Conservation (phyloP, 768 basidiomycete genomes). For the Hericium erinaceus region DNA sequence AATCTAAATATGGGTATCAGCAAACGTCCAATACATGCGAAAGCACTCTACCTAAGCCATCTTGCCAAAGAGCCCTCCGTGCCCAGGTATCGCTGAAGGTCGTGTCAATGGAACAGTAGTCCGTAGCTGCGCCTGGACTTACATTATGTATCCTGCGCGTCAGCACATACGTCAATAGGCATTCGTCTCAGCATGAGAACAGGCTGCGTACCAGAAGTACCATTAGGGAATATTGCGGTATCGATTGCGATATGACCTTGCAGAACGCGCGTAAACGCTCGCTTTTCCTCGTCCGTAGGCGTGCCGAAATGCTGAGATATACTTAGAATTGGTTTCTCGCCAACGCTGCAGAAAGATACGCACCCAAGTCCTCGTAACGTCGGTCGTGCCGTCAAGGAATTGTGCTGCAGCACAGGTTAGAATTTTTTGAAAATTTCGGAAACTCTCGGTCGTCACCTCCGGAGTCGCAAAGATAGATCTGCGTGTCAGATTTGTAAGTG, state of each 20-base stretch:
- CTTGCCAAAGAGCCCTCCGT: slow-evolving; percentile 70
- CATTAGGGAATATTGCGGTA: slow-evolving; percentile 69
- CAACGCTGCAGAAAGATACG: slow-evolving; percentile 12
- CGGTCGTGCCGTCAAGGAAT: slow-evolving; percentile 90
- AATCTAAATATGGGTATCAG: background rate
- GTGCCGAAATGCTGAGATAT: slow-evolving; percentile 71
- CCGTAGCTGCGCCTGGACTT: slow-evolving; percentile 8
- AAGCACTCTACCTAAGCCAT: slow-evolving; percentile 60
- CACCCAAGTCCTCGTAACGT: slow-evolving; percentile 86
- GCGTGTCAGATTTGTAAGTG: too few species aligned
- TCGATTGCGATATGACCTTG: slow-evolving; percentile 92
- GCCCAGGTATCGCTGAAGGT: slow-evolving; percentile 67
- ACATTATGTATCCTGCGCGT: slow-evolving; percentile 47
- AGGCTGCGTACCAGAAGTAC: slow-evolving; percentile 53
- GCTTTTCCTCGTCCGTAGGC: slow-evolving; percentile 73
- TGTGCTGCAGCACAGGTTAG: slow-evolving; percentile 39
- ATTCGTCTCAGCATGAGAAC: background rate
- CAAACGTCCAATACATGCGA: background rate
- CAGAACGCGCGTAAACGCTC: slow-evolving; percentile 84
- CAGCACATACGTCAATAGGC: background rate
- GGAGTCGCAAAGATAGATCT: slow-evolving; percentile 76
- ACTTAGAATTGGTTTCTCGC: background rate
- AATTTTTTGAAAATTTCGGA: background rate
- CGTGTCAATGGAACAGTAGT: background rate
- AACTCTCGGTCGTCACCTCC: slow-evolving; percentile 42